These are phyloP conservation scores for Syncephalastrum sp. DNA, from an alignment of 371 early-diverging fungal genomes.

Conservation along the genomic window DNA sequence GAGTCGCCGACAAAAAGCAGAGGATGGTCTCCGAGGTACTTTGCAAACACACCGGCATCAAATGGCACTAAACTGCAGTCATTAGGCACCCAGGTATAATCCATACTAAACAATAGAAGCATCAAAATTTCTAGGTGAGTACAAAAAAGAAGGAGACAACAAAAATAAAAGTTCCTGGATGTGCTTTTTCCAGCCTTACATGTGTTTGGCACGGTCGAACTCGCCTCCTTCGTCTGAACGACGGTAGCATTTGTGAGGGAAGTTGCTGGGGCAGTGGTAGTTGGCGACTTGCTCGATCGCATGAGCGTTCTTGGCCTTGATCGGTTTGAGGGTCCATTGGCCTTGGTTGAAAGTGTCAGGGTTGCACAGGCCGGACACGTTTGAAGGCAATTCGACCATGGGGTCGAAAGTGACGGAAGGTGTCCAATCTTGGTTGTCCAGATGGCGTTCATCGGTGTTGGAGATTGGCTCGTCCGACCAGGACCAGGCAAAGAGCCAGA, in stretches of 20 bases:
- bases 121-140: not conserved
- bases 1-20: constrained; percentile 47
- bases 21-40: constrained; percentile 34
- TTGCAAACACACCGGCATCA: constrained; percentile 21
- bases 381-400: constrained; percentile 7
- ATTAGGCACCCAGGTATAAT: constrained; percentile 40
- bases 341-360: constrained; percentile 33
- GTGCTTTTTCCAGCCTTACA: constrained; percentile 16
- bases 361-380: constrained; percentile 26
- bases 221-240: constrained; percentile 24
- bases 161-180: constrained; percentile 1
- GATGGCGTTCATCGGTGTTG: constrained; percentile 7
- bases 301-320: constrained; percentile 1
- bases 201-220: constrained; percentile 25
- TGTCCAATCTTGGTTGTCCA: not conserved
- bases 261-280: constrained; percentile 36
- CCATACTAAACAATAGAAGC: constrained; percentile 20
- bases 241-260: constrained; percentile 46
- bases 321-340: constrained; percentile 31
- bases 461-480: constrained; percentile 12
- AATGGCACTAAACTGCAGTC: constrained; percentile 28
- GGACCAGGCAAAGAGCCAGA: constrained; percentile 21
- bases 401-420: constrained; percentile 5
- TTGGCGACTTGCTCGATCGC: constrained; percentile 23
- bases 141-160: not conserved